Conservation (phyloP, 257 asterid genomes). For the Pogostemon cablin region DNA sequence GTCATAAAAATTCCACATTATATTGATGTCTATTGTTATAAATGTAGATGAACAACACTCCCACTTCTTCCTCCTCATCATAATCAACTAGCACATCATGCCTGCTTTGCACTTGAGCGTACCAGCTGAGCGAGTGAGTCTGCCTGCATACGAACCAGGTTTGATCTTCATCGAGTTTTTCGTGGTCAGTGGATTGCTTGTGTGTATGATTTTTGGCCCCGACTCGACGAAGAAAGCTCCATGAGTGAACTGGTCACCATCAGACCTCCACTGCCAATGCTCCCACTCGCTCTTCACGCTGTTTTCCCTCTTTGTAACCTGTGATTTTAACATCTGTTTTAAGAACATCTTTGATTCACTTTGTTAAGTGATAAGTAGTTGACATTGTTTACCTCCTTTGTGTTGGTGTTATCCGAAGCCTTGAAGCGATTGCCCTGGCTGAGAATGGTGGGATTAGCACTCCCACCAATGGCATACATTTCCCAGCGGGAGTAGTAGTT, state of each 20-base stretch:
- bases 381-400: constrained; percentile 55
- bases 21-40: constrained; percentile 10
- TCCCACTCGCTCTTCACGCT: constrained; percentile 47
- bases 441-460: constrained; percentile 71
- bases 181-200: constrained; percentile 32
- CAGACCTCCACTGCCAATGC: constrained; percentile 80
- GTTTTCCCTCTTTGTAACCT: constrained; percentile 74
- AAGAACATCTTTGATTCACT: not conserved
- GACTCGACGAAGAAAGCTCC: constrained; percentile 75
- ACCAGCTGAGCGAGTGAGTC: constrained; percentile 71
- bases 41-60: constrained; percentile 4
- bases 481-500: constrained; percentile 73
- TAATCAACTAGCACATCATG: constrained; percentile 37
- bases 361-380: not conserved
- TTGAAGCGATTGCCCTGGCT: constrained; percentile 91
- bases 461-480: constrained; percentile 87
- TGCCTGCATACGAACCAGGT: constrained; percentile 64
- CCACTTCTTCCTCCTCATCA: not conserved
- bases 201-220: constrained; percentile 45
- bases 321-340: not conserved
- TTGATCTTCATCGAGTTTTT: constrained; percentile 41
- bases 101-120: constrained; percentile 54
- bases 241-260: constrained; percentile 62
- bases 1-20: constrained; percentile 6
- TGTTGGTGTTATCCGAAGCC: constrained; percentile 47